Base-by-base conservation (phyloP, 495 filamentous ascomycete genomes). In the Xylaria longipes region DNA sequence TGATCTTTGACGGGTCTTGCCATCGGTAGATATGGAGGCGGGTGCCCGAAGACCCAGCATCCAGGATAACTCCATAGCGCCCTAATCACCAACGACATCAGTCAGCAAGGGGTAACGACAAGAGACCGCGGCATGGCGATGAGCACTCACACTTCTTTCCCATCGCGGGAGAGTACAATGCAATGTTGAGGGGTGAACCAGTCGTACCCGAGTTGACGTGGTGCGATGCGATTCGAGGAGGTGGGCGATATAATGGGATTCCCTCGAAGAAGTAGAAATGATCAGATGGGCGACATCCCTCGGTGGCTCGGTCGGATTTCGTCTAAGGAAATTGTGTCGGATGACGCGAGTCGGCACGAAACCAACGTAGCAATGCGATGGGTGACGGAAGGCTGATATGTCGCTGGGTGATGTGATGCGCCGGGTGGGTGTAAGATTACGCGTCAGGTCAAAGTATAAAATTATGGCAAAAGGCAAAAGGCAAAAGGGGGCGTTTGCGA, bases 11-110 rank as follows among this genome's bases (percentile, higher is more conserved):
- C 72, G 89, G 90, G 74, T 97, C 91, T 72, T 95, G 84, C 95
- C 96, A 99, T 82, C 87, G 87, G 82, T 99, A 99, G 58, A 99
- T 89, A 79, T 99, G 92, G 69, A 97, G 85, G 77, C 97, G 92
- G 75, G 94, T 98, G 76, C 96, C 96, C 71, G 87, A 90, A 71
- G 88, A 90, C 67, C 89, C 89, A 73, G 88, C 88, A 81, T 90
- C 88, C 43, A 90, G 80, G 73, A 90, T 89, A 65, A 89, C 86
- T 69, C 88, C 88, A 78, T 83, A 89, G 83, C 86, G 84, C 82
- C 80, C 83, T 85, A 71, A 31, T 56, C 63, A n/a, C 43, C 37
- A 48, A 46, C 25, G 33, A 57, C 25, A 2, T 57, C 33, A 63
- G 72, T 79, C 62, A 76, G 64, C 41, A 50, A 72, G 25, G 45